Base-by-base conservation (phyloP, 345 rosid species). In the Dimocarpus longan region DNA sequence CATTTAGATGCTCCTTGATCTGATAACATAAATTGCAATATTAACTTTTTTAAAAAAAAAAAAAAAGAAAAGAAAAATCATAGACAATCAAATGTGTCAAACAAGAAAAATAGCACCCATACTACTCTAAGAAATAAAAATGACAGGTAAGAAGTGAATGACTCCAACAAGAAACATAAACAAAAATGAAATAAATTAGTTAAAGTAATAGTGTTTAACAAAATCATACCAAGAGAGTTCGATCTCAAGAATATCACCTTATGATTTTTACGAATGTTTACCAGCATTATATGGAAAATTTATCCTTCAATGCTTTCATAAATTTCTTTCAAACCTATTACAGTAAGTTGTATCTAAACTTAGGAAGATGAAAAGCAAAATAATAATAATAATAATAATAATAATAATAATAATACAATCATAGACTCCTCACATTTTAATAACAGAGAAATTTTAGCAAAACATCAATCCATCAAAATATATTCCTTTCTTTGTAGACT, bases 1-100 rank as follows among this genome's bases (percentile, higher is more conserved):
- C 96, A 83, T 87, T 77, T 65, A 95, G 78, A 37, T 91, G 86
- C 59, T 95, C 95, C 87, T 88, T 91, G 79, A 95, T 95, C 99
- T 93, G 88, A 68, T 16, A 7, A 73, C 68, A 75, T 37, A 62
- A 50, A 76, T 74, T 43, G 37, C 76, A 68, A 66, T 1, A 52
- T 24, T 9, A 46, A 77, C 24, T 57, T 39, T 46, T 44, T 0
- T 1, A 26, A 26, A 26, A 26, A 26, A 26, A 26, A 26, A 26
- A 28, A 2, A 28, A 28, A 28, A 28, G 32, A 28, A 28, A 28
- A 28, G 32, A 19, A 74, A 39, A 68, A 71, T 28, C 26, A 2
- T 32, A 32, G 37, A 19, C 8, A 74, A 43, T 60, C 28, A 32
- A 24, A 18, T 65, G 21, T 69, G 4, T 44, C 46, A 67, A 21